Evolutionary conservation across 2,329 filamentous ascomycete species (phyloP), one percentile per base, ranked within the genome.

Genomic region (Colletotrichum sp.): DNA sequence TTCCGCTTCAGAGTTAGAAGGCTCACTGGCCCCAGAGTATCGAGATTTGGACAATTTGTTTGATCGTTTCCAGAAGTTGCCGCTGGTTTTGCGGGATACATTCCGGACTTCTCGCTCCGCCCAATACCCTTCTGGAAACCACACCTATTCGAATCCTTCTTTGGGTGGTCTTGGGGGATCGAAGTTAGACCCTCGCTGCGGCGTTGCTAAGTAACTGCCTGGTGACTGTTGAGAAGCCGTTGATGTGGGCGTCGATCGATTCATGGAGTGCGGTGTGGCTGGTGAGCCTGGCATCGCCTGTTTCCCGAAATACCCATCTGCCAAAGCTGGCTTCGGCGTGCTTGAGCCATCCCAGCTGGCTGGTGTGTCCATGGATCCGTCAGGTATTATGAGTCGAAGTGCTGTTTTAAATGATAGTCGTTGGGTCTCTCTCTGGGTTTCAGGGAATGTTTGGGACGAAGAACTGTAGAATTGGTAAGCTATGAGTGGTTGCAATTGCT

Each of bases 51-150:
- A 79, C 15, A 84, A 88, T 9, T 83, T 83, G 9, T 83, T 82
- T 39, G 83, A 81, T 86, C 86, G 88, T 79, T 82, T 87, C 83
- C 84, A 87, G 48, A 85, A 82, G 25, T 80, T 82, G 30, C 80
- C 80, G 67, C 79, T 84, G 67, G 82, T 85, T 77, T 83, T 81
- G 19, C 81, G 79, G 2, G 82, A 79, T 6, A 75, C 64, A 68
- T 80, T 78, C 27, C 75, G 72, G n/a, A 74, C 72, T 63, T 87
- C 84, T n/a, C 91, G 86, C 81, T 92, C 91, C n/a, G 91, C 91
- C 90, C 90, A 92, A 80, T 91, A 92, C 8, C 91, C 91, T 68
- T 88, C 88, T 2, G 91, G 90, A 80, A 90, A 92, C 91, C 90
- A 92, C 28, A 92, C 91, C 91, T 90, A 92, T 83, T 92, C 91